Evolutionary conservation across 331 rosid genomes (phyloP).

Genomic region (Phaseolus coccineus): DNA sequence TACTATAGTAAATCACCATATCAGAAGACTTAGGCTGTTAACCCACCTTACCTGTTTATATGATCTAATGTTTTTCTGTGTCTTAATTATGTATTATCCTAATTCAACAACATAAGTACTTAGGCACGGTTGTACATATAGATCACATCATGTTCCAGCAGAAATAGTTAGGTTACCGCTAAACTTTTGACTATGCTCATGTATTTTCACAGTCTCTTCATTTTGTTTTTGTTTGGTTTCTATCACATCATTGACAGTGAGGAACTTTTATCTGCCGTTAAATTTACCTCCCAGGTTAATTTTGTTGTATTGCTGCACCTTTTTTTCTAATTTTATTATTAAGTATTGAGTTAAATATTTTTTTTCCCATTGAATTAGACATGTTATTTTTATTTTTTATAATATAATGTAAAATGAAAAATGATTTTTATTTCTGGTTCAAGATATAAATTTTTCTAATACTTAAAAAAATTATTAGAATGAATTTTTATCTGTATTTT

Average conservation of each 20-base stretch:
- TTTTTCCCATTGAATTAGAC: no score
- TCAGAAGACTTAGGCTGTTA: background rate
- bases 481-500: no score
- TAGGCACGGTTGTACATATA: slow-evolving; percentile 25
- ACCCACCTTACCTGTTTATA: background rate
- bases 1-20: background rate
- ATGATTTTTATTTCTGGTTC: no score
- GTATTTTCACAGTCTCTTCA: background rate
- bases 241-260: background rate
- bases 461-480: no score
- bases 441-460: no score
- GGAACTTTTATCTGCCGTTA: background rate
- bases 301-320: background rate
- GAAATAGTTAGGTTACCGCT: slow-evolving; percentile 16
- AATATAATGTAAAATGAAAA: no score
- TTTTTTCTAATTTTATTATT: no score
- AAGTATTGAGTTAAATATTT: no score
- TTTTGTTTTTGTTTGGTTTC: background rate
- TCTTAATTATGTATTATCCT: slow-evolving; percentile 25
- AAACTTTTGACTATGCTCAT: background rate
- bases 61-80: slow-evolving; percentile 6
- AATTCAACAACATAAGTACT: slow-evolving; percentile 20
- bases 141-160: slow-evolving; percentile 21
- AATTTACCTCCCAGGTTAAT: background rate
- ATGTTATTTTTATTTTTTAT: no score